A percentile compares a stretch with the other conserved stretches of the same genome.
phyloP scores from a whole-genome alignment of 2,329 filamentous ascomycete species.

The Penicillium glabrum region DNA sequence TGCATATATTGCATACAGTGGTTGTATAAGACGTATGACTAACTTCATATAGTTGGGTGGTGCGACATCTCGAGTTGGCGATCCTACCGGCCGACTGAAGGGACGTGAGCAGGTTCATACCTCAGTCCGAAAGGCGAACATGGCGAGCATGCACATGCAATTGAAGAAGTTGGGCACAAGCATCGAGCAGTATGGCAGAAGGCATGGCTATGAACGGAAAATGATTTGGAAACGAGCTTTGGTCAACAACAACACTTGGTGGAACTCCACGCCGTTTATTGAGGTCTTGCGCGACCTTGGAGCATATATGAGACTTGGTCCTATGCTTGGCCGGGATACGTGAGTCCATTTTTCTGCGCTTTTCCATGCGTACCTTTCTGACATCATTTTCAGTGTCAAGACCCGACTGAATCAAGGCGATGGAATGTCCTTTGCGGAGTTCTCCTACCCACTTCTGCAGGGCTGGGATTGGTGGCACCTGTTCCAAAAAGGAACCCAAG shows the following conservation, averaged over 20 bases:
- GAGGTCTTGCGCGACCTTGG: constrained; percentile 77
- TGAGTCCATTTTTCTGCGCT: constrained; percentile 49
- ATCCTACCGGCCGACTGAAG: constrained; percentile 46
- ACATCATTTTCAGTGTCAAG: constrained; percentile 62
- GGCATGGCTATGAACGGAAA: constrained; percentile 63
- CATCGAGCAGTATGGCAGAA: constrained; percentile 64
- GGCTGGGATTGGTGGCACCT: constrained; percentile 96
- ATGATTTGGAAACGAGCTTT: constrained; percentile 68
- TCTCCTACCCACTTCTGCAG: constrained; percentile 89
- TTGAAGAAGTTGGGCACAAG: constrained; percentile 68
- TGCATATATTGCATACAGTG: too few relatives aligned
- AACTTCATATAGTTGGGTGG: constrained; percentile 44
- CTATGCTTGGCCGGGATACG: constrained; percentile 88
- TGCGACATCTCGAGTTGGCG: constrained; percentile 47
- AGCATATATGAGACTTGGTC: constrained; percentile 70
- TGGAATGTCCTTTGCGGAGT: constrained; percentile 93
- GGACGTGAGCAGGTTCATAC: constrained; percentile 39
- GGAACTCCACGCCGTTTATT: constrained; percentile 68
- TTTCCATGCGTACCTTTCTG: neutral
- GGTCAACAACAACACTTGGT: constrained; percentile 82
- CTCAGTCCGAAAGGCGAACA: constrained; percentile 46
- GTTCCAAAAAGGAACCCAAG: constrained; percentile 68
- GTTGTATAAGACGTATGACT: constrained; percentile 4
- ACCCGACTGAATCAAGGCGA: constrained; percentile 79
- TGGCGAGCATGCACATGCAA: constrained; percentile 51